Evolutionary conservation across 805 yeast species (phyloP).

Genomic region (Wickerhamomyces rabaulensis): DNA sequence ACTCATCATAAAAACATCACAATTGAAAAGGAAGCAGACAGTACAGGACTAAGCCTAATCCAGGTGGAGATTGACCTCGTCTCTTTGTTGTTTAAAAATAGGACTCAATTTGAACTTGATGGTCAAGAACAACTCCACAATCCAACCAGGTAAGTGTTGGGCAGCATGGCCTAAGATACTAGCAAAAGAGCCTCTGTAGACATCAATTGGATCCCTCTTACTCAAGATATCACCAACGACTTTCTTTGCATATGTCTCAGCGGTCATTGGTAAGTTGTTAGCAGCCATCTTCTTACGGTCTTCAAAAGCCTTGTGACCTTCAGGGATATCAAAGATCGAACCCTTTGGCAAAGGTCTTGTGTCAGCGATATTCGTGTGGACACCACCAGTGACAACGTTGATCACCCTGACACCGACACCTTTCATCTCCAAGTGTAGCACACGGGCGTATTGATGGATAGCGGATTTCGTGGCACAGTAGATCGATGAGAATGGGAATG

Average conservation of each 20-base stretch:
- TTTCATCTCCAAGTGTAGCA: conserved; percentile 59
- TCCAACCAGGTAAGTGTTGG: conserved; percentile 39
- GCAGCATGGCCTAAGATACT: conserved; percentile 29
- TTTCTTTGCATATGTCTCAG: conserved; percentile 50
- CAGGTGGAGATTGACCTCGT: conserved; percentile 18
- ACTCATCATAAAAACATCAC: background rate
- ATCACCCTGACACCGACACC: conserved; percentile 69
- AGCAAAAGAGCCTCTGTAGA: conserved; percentile 52
- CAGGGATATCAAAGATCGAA: conserved; percentile 50
- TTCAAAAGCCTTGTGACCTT: conserved; percentile 42
- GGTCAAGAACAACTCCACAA: conserved; percentile 36
- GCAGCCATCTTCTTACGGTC: conserved; percentile 55
- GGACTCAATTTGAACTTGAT: conserved; percentile 36
- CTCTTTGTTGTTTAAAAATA: conserved; percentile 26
- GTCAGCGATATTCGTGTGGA: conserved; percentile 65
- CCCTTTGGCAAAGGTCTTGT: conserved; percentile 50
- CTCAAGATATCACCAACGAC: conserved; percentile 47
- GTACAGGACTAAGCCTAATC: conserved; percentile 7
- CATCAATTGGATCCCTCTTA: conserved; percentile 37
- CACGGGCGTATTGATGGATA: conserved; percentile 63
- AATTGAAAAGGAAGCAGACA: too few relatives aligned
- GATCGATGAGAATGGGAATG: conserved; percentile 66
- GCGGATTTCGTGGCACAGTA: conserved; percentile 74
- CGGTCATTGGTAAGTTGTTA: conserved; percentile 51
- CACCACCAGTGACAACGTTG: conserved; percentile 73